Evolutionary conservation across 2,329 filamentous ascomycete genomes (phyloP).

Genomic region (Ascochyta rabiei): DNA sequence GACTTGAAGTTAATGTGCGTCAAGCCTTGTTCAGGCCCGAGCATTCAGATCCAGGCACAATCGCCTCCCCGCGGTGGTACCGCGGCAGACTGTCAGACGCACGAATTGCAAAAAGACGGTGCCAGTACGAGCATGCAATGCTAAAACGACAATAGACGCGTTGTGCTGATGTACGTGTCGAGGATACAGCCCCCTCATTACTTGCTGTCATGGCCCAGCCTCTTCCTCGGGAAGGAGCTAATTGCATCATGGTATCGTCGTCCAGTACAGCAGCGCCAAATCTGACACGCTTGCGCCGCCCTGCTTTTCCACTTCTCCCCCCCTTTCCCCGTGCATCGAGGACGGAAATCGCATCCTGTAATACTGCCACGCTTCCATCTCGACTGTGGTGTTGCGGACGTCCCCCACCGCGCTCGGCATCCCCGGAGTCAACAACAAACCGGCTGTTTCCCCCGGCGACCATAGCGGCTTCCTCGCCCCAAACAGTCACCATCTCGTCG

Average conservation of each 20-base stretch:
- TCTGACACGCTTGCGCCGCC: slow-evolving; percentile 23
- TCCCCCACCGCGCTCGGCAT: slow-evolving; percentile 30
- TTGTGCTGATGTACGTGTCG: slow-evolving; percentile 20
- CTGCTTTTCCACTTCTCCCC: slow-evolving; percentile 10
- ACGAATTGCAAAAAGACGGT: background rate
- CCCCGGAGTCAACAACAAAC: slow-evolving; percentile 23
- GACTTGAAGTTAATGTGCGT: slow-evolving; percentile 4
- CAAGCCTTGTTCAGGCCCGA: background rate
- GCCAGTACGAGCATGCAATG: background rate
- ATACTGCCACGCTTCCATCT: slow-evolving; percentile 7
- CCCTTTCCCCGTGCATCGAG: slow-evolving; percentile 2
- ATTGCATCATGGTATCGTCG: slow-evolving; percentile 41
- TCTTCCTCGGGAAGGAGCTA: slow-evolving; percentile 22
- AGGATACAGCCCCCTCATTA: slow-evolving; percentile 31
- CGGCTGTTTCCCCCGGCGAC: slow-evolving; percentile 27
- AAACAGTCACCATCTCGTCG: slow-evolving; percentile 15
- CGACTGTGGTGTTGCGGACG: slow-evolving; percentile 16
- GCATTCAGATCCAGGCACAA: slow-evolving; percentile 1
- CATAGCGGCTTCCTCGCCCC: slow-evolving; percentile 9
- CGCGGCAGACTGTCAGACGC: background rate
- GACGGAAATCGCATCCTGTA: slow-evolving; percentile 6
- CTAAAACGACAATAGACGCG: slow-evolving; percentile 3
- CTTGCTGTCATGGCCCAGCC: slow-evolving; percentile 33
- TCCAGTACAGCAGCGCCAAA: slow-evolving; percentile 19
- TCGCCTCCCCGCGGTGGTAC: background rate